These are phyloP conservation scores for Thelonectria rubi DNA, from an alignment of 2,329 filamentous ascomycete genomes.

Conservation along the genomic window DNA sequence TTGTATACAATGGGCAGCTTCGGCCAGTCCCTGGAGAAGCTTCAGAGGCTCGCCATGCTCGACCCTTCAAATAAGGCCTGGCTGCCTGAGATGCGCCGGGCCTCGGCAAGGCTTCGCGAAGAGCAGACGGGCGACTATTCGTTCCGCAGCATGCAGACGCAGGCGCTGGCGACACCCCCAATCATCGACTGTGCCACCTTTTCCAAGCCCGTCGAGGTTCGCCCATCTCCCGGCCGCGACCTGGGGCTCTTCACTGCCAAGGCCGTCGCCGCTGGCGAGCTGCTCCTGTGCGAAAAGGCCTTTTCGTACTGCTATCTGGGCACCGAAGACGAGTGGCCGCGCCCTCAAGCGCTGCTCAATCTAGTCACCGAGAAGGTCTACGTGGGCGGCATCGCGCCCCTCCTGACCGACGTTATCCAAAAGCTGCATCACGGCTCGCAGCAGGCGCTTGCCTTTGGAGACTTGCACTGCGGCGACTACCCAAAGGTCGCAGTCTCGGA, in stretches of 20 bases:
- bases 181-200: slow-evolving; percentile 59
- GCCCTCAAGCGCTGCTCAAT: slow-evolving; percentile 49
- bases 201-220: slow-evolving; percentile 52
- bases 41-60: slow-evolving; percentile 44
- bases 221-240: slow-evolving; percentile 51
- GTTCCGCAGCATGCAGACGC: slow-evolving; percentile 49
- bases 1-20: slow-evolving; percentile 54
- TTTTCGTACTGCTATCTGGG: slow-evolving; percentile 53
- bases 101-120: slow-evolving; percentile 40
- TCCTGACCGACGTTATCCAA: slow-evolving; percentile 53
- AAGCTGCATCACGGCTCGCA: slow-evolving; percentile 55
- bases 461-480: slow-evolving; percentile 55
- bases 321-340: slow-evolving; percentile 26
- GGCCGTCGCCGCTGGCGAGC: slow-evolving; percentile 57
- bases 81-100: slow-evolving; percentile 29
- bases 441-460: slow-evolving; percentile 20
- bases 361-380: slow-evolving; percentile 42
- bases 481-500: slow-evolving; percentile 24
- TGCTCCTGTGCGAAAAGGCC: slow-evolving; percentile 66
- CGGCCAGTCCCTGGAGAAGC: slow-evolving; percentile 46
- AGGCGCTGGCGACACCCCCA: slow-evolving; percentile 50
- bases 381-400: slow-evolving; percentile 51
- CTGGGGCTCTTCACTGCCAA: slow-evolving; percentile 61
- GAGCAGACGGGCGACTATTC: slow-evolving; percentile 51
- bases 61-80: slow-evolving; percentile 47